phyloP scores from a whole-genome alignment of 2,329 filamentous ascomycete species.

The Chalaropsis thielavioides region DNA sequence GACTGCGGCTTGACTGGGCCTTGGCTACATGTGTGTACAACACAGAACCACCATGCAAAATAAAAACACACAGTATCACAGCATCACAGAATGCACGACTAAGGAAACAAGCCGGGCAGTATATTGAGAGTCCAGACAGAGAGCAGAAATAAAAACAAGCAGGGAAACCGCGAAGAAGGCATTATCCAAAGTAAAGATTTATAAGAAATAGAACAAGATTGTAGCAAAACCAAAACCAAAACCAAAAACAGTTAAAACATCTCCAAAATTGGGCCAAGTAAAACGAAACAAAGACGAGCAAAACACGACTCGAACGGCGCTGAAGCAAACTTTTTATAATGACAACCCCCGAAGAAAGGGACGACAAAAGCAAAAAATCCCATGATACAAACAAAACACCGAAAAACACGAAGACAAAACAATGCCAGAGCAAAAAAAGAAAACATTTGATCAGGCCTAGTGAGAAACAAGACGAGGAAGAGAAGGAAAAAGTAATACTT shows the following conservation, averaged over 20 bases:
- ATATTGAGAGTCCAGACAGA: background rate
- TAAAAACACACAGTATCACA: too few relatives aligned
- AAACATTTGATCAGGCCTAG: conserved; percentile 5
- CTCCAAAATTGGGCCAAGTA: background rate
- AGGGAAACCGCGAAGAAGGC: background rate
- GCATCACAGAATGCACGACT: too few relatives aligned
- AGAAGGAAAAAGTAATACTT: conserved; percentile 8
- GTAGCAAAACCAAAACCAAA: background rate
- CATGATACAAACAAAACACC: background rate
- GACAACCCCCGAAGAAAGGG: conserved; percentile 5
- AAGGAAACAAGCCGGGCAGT: background rate
- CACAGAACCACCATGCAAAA: too few relatives aligned
- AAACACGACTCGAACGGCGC: conserved; percentile 7
- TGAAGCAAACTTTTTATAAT: conserved; percentile 17
- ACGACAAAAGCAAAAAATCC: conserved; percentile 5
- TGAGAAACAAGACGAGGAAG: conserved; percentile 8
- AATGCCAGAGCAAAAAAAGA: conserved; percentile 7
- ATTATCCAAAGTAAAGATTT: background rate
- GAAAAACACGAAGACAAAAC: background rate
- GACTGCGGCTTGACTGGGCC: too few relatives aligned
- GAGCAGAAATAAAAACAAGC: background rate
- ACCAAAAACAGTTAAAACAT: too few relatives aligned
- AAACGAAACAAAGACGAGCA: conserved; percentile 6
- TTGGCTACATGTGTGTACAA: too few relatives aligned
- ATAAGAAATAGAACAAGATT: conserved; percentile 2